These are phyloP conservation scores for Naegleria lovaniensis DNA, from an alignment of 208 protist species.

Conservation along the genomic window DNA sequence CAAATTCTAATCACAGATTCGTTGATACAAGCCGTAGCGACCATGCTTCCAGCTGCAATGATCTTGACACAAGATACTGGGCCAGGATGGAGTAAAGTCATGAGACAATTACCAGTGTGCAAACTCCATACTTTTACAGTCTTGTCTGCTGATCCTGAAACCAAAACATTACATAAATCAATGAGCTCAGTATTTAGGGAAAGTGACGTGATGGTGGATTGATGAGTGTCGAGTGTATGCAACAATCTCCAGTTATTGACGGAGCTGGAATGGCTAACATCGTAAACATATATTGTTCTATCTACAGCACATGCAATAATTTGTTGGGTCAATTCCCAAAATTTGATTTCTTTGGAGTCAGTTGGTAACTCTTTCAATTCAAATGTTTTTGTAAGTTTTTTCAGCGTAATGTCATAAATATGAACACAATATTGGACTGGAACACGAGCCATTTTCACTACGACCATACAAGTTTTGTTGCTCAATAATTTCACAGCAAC, in stretches of 20 bases:
- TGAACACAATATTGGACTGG: constrained; percentile 9
- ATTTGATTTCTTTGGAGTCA: background rate
- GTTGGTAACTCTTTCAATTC: background rate
- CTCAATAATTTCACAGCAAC: constrained; percentile 1
- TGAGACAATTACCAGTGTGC: background rate
- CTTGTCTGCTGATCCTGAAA: background rate
- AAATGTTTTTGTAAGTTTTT: background rate
- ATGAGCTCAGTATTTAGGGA: background rate
- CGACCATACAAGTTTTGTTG: background rate
- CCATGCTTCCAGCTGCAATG: background rate
- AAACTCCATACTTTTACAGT: constrained; percentile 19
- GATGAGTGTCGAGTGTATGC: background rate
- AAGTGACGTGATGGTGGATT: background rate
- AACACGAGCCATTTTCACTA: background rate
- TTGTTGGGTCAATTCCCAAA: background rate
- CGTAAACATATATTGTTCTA: background rate
- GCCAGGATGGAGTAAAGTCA: background rate
- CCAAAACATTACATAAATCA: background rate
- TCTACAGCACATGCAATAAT: background rate
- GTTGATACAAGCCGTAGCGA: background rate
- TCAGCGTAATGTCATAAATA: background rate
- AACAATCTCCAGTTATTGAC: background rate
- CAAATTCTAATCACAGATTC: background rate
- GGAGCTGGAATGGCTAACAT: background rate
- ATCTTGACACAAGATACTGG: constrained; percentile 6